phyloP scores from a whole-genome alignment of 2,329 filamentous ascomycete genomes.

The Xylogone sp. region DNA sequence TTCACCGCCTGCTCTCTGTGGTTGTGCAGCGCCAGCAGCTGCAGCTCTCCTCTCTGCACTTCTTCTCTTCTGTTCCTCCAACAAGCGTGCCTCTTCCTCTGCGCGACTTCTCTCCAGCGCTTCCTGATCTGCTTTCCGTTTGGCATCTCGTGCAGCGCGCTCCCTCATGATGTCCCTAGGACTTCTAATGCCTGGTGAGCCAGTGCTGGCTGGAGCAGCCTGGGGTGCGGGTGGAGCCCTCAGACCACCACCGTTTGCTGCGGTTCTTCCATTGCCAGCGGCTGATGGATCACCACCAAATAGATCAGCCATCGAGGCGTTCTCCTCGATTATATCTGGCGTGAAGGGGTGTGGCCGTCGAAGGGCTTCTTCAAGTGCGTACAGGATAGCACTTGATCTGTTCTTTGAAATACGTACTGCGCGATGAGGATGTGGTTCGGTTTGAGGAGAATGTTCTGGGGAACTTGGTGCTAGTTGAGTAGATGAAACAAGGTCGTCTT shows the following conservation, averaged over 20 bases:
- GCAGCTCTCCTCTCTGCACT: constrained; percentile 56
- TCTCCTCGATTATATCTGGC: constrained; percentile 79
- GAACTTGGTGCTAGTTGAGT: constrained; percentile 18
- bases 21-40: constrained; percentile 44
- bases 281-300: constrained; percentile 52
- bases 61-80: constrained; percentile 52
- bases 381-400: constrained; percentile 87
- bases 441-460: constrained; percentile 15
- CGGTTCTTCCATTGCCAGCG: constrained; percentile 54
- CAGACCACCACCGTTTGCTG: constrained; percentile 48
- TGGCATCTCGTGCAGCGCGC: constrained; percentile 71
- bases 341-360: constrained; percentile 81
- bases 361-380: constrained; percentile 85
- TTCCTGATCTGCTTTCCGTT: constrained; percentile 53
- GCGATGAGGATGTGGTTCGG: constrained; percentile 38
- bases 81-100: constrained; percentile 51
- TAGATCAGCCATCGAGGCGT: constrained; percentile 88
- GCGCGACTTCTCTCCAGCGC: constrained; percentile 41
- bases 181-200: constrained; percentile 63
- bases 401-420: constrained; percentile 70
- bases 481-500: constrained; percentile 22
- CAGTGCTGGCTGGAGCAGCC: constrained; percentile 46
- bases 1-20: constrained; percentile 17
- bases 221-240: constrained; percentile 35
- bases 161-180: constrained; percentile 91